Base-by-base conservation (phyloP, 2,329 filamentous ascomycete species). In the Penicillium sp. region DNA sequence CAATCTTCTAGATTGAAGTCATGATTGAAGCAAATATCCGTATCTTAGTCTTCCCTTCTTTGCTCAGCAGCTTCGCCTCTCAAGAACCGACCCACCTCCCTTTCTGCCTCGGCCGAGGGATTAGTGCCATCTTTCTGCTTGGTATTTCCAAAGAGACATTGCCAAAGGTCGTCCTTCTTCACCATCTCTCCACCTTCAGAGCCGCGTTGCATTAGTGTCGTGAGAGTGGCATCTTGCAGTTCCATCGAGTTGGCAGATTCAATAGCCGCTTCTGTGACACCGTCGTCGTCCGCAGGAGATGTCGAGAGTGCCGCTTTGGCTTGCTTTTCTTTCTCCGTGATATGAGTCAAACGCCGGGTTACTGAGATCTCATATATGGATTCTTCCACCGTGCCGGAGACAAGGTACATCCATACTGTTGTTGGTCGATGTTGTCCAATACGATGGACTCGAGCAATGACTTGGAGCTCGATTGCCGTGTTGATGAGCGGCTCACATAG, bases 401-500 rank as follows among this genome's bases (percentile, higher is more conserved):
- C 84, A 3, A 97, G 81, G 70, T 97, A 97, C 72, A 97, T 88
- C 89, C 92, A 97, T 1, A 97, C 91, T 0, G 90, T 96, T 0
- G 94, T 99, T 61, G 89, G 82, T 49, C 89, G 86, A 60, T 87
- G 81, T 73, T 97, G 94, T 0, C 94, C 94, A 60, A 99, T 99
- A 35, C 94, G 86, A 69, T 99, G 91, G 1, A 99, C 92, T 53
- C 94, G 88, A 1, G 93, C 92, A 66, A 97, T 96, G 15, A 92
- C 93, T 72, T 99, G 94, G 10, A 97, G 80, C 72, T 97, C 94
- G 16, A 99, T 85, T 0, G 92, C 91, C 0, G 93, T 93, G 68
- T 97, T 96, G 63, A 97, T 85, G 4, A 97, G 79, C 3, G 94
- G 94, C 69, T 99, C 94, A 70, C 91, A 96, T 5, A 99, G 82